These are phyloP conservation scores for Lineolata rhizophorae DNA, from an alignment of 495 filamentous ascomycete species.

Conservation along the genomic window DNA sequence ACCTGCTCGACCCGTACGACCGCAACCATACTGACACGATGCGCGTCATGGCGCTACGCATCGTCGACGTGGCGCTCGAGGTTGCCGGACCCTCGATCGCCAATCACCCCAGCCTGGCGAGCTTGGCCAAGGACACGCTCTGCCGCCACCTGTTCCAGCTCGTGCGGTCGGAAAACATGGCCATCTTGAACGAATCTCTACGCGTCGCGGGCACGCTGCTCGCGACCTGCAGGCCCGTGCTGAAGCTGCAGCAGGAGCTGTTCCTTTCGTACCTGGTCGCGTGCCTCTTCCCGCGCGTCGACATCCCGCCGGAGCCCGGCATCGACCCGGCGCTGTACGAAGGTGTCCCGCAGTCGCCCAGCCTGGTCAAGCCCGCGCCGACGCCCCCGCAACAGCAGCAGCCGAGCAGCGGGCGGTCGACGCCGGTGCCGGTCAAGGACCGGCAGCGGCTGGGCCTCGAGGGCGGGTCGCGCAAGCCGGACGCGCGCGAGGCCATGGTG, in stretches of 20 bases:
- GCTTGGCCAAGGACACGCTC: conserved; percentile 75
- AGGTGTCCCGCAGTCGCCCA: conserved; percentile 79
- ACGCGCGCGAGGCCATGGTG: conserved; percentile 95
- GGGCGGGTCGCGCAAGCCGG: conserved; percentile 75
- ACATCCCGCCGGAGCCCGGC: conserved; percentile 73
- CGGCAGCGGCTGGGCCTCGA: conserved; percentile 84
- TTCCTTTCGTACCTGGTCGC: conserved; percentile 88
- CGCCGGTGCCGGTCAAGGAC: conserved; percentile 84
- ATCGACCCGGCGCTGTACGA: conserved; percentile 86
- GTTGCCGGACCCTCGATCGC: conserved; percentile 92
- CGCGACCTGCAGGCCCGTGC: conserved; percentile 71
- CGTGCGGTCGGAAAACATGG: conserved; percentile 86
- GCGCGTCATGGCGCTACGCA: conserved; percentile 89
- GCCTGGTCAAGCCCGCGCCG: conserved; percentile 58
- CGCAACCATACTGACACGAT: conserved; percentile 80
- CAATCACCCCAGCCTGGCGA: conserved; percentile 73
- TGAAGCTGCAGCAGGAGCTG: conserved; percentile 94
- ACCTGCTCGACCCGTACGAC: conserved; percentile 83
- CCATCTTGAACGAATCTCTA: conserved; percentile 75
- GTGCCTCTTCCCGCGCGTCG: conserved; percentile 76
- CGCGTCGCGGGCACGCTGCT: conserved; percentile 80
- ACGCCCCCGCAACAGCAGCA: conserved; percentile 28
- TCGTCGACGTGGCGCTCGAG: conserved; percentile 93
- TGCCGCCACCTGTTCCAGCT: conserved; percentile 93
- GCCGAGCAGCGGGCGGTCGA: conserved; percentile 59